A percentile compares a stretch with the other conserved stretches of the same genome.
phyloP scores from a whole-genome alignment of 1,139 yeast species.

The Saccharomyces hybrid region DNA sequence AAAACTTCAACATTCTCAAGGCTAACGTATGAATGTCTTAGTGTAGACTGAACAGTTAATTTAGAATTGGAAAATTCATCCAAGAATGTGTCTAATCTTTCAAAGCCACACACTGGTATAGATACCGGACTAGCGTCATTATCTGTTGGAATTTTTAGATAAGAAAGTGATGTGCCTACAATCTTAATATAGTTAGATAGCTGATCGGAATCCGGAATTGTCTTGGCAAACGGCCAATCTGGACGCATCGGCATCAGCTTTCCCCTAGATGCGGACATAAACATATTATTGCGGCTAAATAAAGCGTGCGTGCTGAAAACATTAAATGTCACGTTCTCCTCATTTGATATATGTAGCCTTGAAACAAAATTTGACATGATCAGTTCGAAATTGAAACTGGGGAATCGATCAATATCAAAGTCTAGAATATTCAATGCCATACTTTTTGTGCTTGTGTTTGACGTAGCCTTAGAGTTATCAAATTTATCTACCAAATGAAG shows the following conservation, averaged over 20 bases:
- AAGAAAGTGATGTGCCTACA: slow-evolving; percentile 13
- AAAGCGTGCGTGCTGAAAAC: slow-evolving; percentile 19
- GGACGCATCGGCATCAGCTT: not conserved
- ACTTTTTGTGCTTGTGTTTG: not conserved
- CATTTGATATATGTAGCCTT: slow-evolving; percentile 16
- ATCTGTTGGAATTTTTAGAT: slow-evolving; percentile 9
- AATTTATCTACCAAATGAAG: slow-evolving; percentile 4
- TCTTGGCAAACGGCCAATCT: slow-evolving; percentile 10
- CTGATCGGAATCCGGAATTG: slow-evolving; percentile 8
- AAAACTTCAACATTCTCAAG: slow-evolving; percentile 22
- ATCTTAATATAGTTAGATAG: slow-evolving; percentile 15
- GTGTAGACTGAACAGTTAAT: slow-evolving; percentile 18
- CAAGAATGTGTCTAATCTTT: slow-evolving; percentile 24
- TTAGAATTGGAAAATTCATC: slow-evolving; percentile 14
- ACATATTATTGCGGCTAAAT: slow-evolving; percentile 11
- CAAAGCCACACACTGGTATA: slow-evolving; percentile 25
- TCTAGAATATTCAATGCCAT: not conserved
- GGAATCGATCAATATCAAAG: slow-evolving; percentile 10
- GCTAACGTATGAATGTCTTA: slow-evolving; percentile 22
- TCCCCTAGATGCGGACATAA: not conserved
- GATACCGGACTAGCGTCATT: slow-evolving; percentile 9
- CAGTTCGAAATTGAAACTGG: slow-evolving; percentile 19
- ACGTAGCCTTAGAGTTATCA: not conserved
- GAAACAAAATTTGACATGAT: slow-evolving; percentile 22
- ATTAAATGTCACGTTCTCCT: slow-evolving; percentile 18